Evolutionary conservation across 1,284 basidiomycete genomes (phyloP), one percentile per base, ranked within the genome.

Genomic region (Cryptococcus sp.): DNA sequence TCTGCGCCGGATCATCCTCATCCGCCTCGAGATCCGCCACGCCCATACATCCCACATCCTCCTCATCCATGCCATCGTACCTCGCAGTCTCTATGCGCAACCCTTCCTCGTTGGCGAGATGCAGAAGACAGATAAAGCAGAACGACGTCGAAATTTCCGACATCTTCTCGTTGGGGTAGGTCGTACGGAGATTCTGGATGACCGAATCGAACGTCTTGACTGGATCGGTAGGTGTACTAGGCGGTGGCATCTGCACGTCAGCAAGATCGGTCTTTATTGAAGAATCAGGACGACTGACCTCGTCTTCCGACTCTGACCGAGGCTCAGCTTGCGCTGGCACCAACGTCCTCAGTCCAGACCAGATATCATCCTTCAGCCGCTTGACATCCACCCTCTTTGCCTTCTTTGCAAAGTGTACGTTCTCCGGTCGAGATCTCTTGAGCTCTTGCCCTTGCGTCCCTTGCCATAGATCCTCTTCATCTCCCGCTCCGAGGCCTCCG

Each of bases 131-230:
- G 70, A 98, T 99, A 77, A 98, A 99, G 73, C 94, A 98, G 82
- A 97, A 98, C 54, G 90, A 95, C 9, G 95, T 98, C 69, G 91
- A 95, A 71, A 98, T 97, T 62, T 99, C 95, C 39, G 87, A 84
- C 85, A 98, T 87, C 77, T 93, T 95, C 38, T 97, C 91, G 53
- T 78, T 78, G 0, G 94, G 87, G 71, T 98, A 98, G 7, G 84
- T 80, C 44, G 76, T 79, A 57, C 87, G 83, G 32, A 99, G 77
- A 16, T 83, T 84, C 1, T 82, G 79, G 56, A 98, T 87, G 54
- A 98, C 91, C 43, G 80, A 79, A 46, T 84, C 82, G 71, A 98
- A 95, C 43, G 82, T 79, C 33, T 87, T 81, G n/a, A 59, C 56
- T 7, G 80, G 79, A 48, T 86, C 84, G 1, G 69, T 63, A 1